Conservation (phyloP, 306 rosid species). For the Coriaria nepalensis region DNA sequence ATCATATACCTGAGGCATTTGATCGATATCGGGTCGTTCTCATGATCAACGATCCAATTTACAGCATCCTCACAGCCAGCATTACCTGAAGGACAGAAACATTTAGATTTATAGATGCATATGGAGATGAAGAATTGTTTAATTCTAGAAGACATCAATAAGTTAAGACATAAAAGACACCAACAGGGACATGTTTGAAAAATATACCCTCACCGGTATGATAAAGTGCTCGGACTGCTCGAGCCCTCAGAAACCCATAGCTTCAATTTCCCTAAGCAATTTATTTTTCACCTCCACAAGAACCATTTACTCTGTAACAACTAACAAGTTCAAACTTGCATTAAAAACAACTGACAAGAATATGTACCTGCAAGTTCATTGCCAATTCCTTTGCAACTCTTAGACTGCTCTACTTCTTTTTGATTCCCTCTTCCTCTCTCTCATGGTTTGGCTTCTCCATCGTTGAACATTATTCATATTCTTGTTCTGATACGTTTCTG, state of each 20-base stretch:
- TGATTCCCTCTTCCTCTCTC: too few species aligned
- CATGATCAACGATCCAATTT: constrained; percentile 64
- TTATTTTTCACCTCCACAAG: constrained; percentile 47
- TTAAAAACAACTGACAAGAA: too few species aligned
- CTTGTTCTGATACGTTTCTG: too few species aligned
- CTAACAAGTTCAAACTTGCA: neutral
- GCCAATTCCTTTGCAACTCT: too few species aligned
- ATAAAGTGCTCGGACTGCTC: constrained; percentile 45
- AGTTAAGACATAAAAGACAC: neutral
- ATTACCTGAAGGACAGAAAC: constrained; percentile 34
- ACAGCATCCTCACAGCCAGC: constrained; percentile 42
- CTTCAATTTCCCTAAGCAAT: constrained; percentile 38
- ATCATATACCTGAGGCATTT: constrained; percentile 48
- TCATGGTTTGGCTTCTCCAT: too few species aligned
- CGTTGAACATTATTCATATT: too few species aligned
- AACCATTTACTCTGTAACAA: constrained; percentile 32
- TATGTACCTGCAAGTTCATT: too few species aligned
- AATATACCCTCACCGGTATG: constrained; percentile 38
- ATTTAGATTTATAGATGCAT: neutral
- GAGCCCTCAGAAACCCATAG: constrained; percentile 47
- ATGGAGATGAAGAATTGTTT: constrained; percentile 4
- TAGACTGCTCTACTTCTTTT: too few species aligned
- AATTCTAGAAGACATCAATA: neutral
- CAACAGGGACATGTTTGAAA: neutral
- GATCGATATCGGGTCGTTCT: constrained; percentile 56